Evolutionary conservation across 169 alveolate species (phyloP).

Genomic region (Eimeria sp.): DNA sequence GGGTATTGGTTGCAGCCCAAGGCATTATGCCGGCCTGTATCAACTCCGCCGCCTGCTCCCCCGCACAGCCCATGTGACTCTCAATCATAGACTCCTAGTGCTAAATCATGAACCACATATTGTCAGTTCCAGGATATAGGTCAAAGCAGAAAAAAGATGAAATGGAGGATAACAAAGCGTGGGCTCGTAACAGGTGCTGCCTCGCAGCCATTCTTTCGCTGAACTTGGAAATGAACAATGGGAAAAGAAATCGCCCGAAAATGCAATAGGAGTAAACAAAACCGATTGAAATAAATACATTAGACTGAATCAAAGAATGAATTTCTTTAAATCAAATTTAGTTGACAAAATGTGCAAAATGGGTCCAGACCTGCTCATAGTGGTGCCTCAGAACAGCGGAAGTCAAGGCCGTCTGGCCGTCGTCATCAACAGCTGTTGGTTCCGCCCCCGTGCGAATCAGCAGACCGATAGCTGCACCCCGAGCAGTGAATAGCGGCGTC

Average conservation of each 20-base stretch:
- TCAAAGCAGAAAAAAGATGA: background rate
- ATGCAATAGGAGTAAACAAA: too few relatives aligned
- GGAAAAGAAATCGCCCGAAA: background rate
- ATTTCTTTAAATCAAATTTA: too few relatives aligned
- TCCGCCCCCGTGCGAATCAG: conserved; percentile 69
- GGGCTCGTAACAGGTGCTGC: background rate
- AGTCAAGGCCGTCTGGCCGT: conserved; percentile 69
- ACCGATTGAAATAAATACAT: too few relatives aligned
- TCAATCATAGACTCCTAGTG: background rate
- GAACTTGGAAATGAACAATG: background rate
- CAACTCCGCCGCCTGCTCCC: conserved; percentile 36
- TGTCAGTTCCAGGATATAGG: background rate
- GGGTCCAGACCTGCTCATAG: conserved; percentile 63
- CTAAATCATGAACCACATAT: background rate
- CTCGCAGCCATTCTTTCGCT: background rate
- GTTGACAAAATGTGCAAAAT: too few relatives aligned
- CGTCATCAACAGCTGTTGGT: conserved; percentile 11
- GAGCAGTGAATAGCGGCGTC: conserved; percentile 59
- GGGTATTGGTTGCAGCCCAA: background rate
- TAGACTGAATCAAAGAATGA: too few relatives aligned
- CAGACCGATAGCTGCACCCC: conserved; percentile 34
- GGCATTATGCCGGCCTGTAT: background rate
- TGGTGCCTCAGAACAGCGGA: conserved; percentile 19
- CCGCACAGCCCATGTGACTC: background rate
- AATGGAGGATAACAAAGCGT: background rate